Evolutionary conservation across 257 asterid genomes (phyloP), one percentile per base, ranked within the genome.

Genomic region (Solanum stenotomum): DNA sequence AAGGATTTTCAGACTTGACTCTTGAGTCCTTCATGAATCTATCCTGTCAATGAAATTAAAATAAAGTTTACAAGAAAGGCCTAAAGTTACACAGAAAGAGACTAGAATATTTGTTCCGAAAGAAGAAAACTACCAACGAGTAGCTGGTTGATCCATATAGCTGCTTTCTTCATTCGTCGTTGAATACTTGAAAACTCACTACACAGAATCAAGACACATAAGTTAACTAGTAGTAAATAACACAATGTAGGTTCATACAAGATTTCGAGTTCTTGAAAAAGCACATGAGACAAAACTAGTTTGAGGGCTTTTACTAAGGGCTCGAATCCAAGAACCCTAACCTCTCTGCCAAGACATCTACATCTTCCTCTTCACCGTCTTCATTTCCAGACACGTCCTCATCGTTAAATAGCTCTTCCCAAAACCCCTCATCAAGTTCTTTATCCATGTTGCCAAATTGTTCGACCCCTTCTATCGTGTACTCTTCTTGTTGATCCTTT

Each of bases 361-460:
- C 96, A 87, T 91, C 94, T 87, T 90, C 91, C 37, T 91, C 95
- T 49, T 87, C 93, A 7, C 88, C 90, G 9, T 87, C 88, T 35
- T 86, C 89, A 59, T 83, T 76, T 34, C 46, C 83, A 71, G 67
- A 23, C 38, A 5, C 35, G 0, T 85, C 91, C 29, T 93, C 94
- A 86, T 95, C 95, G 46, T 85, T 95, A 52, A 96, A 75, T 84
- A 96, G 77, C 89, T 96, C 98, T 70, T 96, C 98, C 99, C 98
- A 96, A 16, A 95, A 95, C 15, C 98, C 98, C 3, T 90, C 96
- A 44, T 94, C 98, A 3, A 96, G 95, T 87, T 95, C 96, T 33
- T 84, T 90, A 40, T 90, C 94, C 2, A 16, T 85, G 33, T 85
- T 87, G 31, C 68, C 90, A 20, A 89, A 33, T 23, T 76, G 68